A percentile compares a stretch with the other conserved stretches of the same genome.
phyloP scores from a whole-genome alignment of 164 flowering plant species.

The Nymphaea colorata region DNA sequence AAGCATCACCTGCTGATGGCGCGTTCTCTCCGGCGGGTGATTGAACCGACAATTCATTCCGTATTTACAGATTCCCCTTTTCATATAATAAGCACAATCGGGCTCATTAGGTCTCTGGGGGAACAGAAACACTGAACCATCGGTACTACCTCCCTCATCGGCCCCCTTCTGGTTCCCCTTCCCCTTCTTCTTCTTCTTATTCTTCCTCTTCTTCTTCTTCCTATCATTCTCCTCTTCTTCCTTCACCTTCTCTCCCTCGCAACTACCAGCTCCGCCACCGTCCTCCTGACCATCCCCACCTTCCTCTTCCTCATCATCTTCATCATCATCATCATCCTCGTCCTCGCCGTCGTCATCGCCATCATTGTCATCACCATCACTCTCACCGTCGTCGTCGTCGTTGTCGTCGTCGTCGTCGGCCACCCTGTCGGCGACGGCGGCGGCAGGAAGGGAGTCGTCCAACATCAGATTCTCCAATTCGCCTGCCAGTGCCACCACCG shows the following conservation, averaged over 20 bases:
- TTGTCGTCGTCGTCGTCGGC: background rate
- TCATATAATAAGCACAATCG: conserved; percentile 62
- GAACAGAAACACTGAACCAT: conserved; percentile 11
- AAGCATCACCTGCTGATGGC: background rate
- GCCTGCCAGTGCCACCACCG: conserved; percentile 3
- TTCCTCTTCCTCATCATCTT: background rate
- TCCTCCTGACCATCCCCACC: background rate
- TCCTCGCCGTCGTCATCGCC: conserved; percentile 2
- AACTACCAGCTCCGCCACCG: background rate
- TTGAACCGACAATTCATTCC: conserved; percentile 58
- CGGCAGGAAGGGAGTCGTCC: background rate
- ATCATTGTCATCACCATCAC: background rate
- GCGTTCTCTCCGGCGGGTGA: conserved; percentile 27
- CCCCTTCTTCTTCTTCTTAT: background rate
- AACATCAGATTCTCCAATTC: conserved; percentile 10
- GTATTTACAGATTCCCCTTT: conserved; percentile 56
- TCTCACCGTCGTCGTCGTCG: background rate
- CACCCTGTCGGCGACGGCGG: background rate
- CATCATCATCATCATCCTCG: conserved; percentile 2
- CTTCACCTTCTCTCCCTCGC: background rate
- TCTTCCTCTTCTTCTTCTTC: background rate
- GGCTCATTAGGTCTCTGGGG: conserved; percentile 66
- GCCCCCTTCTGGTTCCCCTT: background rate
- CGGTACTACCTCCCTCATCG: background rate
- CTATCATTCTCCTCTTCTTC: background rate